These are phyloP conservation scores for Ganoderma meredithae DNA, from an alignment of 1,284 basidiomycete species.

Conservation along the genomic window DNA sequence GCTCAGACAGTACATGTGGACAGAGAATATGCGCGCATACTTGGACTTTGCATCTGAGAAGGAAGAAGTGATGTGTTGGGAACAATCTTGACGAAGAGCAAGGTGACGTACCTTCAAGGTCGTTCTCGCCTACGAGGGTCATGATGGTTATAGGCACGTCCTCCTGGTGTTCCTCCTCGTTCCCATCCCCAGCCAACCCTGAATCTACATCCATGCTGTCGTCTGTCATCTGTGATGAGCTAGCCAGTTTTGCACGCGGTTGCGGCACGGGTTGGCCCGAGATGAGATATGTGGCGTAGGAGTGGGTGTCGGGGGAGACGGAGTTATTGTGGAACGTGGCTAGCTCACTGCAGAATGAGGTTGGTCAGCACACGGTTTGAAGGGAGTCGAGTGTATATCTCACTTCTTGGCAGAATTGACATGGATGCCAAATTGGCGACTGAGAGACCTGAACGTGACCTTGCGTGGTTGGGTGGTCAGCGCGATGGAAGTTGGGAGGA, in stretches of 20 bases:
- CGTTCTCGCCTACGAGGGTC: slow-evolving; percentile 62
- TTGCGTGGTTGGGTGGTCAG: slow-evolving; percentile 37
- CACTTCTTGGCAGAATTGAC: slow-evolving; percentile 80
- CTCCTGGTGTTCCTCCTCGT: slow-evolving; percentile 35
- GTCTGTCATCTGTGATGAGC: slow-evolving; percentile 36
- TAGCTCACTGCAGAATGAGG: slow-evolving; percentile 58
- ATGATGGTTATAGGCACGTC: slow-evolving; percentile 54
- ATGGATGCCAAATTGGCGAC: slow-evolving; percentile 70
- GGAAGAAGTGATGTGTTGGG: slow-evolving; percentile 3
- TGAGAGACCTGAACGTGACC: slow-evolving; percentile 80
- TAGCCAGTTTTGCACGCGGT: slow-evolving; percentile 15
- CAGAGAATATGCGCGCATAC: slow-evolving; percentile 56
- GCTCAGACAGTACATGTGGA: slow-evolving; percentile 73
- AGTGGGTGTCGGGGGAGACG: slow-evolving; percentile 47
- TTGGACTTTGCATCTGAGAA: slow-evolving; percentile 54
- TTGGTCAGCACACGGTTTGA: slow-evolving; percentile 4
- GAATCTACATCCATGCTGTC: slow-evolving; percentile 53
- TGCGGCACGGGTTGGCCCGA: slow-evolving; percentile 54
- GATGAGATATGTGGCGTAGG: slow-evolving; percentile 72
- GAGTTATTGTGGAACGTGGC: slow-evolving; percentile 58
- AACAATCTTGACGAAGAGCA: not conserved
- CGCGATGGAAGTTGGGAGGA: not conserved
- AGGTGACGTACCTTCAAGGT: slow-evolving; percentile 62
- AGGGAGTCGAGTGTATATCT: slow-evolving; percentile 30
- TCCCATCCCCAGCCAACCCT: slow-evolving; percentile 37